Base-by-base conservation (phyloP, 225 moss, liverwort and hornwort species). In the Pseudoscleropodium purum region DNA sequence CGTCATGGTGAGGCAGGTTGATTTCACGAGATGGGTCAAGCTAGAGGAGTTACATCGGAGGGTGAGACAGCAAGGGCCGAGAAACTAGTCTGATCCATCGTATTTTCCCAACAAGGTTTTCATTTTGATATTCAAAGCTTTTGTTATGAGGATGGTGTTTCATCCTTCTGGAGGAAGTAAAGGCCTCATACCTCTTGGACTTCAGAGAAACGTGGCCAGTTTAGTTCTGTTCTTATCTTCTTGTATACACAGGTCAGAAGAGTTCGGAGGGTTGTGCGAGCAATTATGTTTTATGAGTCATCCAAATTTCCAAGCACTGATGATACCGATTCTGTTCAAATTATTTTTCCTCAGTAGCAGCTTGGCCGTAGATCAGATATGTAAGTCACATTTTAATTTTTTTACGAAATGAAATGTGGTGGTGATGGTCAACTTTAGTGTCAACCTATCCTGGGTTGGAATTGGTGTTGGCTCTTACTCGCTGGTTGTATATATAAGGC, bases 241-340 rank as follows among this genome's bases (percentile, higher is more conserved):
- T 86, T 72, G 76, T 70, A 62, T 51, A 75, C 87, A 62, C 89
- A 94, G 94, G 96, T 96, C 39, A 96, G 88, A 85, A 96, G 92
- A 86, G 96, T 96, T 84, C 93, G 94, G 39, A 97, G 94, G 92
- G 96, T 96, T 79, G 96, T 96, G 19, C 92, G 93, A 85, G 97
- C 96, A 80, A 94, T 96, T 96, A 62, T 97, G 96, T 81, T 95
- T 96, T 76, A 82, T 96, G 95, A 96, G 93, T 61, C 95, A 96
- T 90, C 93, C 92, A 39, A 93, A 45, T 45, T 96, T 64, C 95
- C 96, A 72, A 96, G 95, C 86, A 96, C 93, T 23, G 88, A 92
- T 56, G 94, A 93, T 78, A 90, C 85, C 10, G 91, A 95, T 65
- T 98, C 96, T 82, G 93, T 95, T 86, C 94, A 96, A 90, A 85